These are phyloP conservation scores for Ceratocystis lukuohia DNA, from an alignment of 2,329 filamentous ascomycete species.

Conservation along the genomic window DNA sequence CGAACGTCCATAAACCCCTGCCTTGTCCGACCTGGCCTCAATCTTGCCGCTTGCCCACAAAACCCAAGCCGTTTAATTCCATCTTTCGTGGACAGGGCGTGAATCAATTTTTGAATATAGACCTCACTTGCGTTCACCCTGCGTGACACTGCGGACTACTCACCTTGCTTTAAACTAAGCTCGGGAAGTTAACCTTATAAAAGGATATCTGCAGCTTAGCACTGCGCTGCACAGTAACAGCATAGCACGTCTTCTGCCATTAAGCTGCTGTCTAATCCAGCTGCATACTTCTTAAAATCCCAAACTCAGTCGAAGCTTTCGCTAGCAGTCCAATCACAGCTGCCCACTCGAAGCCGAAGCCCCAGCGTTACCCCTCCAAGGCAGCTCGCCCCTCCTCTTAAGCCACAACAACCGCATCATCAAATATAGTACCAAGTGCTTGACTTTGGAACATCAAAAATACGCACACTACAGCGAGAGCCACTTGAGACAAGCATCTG, in stretches of 20 bases:
- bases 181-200: too few species aligned
- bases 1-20: background rate
- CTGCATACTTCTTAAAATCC: background rate
- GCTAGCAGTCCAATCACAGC: background rate
- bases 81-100: too few species aligned
- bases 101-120: too few species aligned
- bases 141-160: too few species aligned
- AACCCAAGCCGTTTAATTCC: too few species aligned
- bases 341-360: background rate
- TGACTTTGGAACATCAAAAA: background rate
- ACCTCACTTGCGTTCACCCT: too few species aligned
- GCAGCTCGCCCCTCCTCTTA: background rate
- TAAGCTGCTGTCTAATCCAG: background rate
- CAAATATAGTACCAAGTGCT: background rate
- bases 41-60: background rate
- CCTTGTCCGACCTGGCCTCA: constrained; percentile 7
- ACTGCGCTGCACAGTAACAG: background rate
- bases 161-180: too few species aligned
- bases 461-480: too few species aligned
- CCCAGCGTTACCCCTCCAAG: background rate
- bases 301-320: background rate
- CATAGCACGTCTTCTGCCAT: background rate
- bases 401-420: background rate
- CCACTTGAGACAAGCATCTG: background rate
- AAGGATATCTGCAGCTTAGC: too few species aligned